phyloP scores from a whole-genome alignment of 768 basidiomycete species.

The Leccinum obscurum region DNA sequence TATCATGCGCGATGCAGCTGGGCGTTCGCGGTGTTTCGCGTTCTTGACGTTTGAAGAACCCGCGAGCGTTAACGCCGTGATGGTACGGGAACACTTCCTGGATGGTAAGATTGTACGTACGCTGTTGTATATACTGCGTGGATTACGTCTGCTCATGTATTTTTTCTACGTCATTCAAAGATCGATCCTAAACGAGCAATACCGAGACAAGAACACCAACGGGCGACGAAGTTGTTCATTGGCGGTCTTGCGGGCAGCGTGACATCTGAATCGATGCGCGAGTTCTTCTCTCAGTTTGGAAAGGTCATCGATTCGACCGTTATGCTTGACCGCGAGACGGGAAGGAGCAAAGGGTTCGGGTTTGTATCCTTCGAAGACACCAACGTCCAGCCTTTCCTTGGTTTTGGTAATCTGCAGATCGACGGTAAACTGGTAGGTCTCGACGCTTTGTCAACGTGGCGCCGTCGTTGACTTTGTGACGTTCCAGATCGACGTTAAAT shows the following conservation, averaged over 20 bases:
- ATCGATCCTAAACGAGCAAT: conserved; percentile 99
- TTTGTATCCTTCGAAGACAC: conserved; percentile 95
- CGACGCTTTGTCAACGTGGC: not conserved
- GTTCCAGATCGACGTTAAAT: conserved; percentile 90
- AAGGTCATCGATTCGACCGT: conserved; percentile 97
- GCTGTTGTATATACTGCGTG: conserved; percentile 24
- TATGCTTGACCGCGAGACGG: conserved; percentile 97
- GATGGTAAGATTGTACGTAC: conserved; percentile 94
- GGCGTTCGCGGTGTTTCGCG: conserved; percentile 95
- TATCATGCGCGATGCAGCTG: conserved; percentile 96
- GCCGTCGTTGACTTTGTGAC: not conserved
- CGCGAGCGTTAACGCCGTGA: conserved; percentile 90
- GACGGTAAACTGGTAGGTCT: conserved; percentile 88
- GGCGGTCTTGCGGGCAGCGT: conserved; percentile 91
- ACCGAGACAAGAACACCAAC: conserved; percentile 91
- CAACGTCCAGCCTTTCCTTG: conserved; percentile 87
- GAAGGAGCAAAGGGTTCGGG: conserved; percentile 94
- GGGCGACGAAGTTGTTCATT: conserved; percentile 94
- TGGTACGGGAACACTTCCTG: conserved; percentile 91
- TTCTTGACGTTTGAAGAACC: conserved; percentile 96
- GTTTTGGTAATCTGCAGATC: conserved; percentile 85
- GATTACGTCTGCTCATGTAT: conserved; percentile 21
- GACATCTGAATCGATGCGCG: conserved; percentile 90
- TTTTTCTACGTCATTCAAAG: conserved; percentile 42
- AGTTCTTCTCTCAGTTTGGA: conserved; percentile 92